Conservation (phyloP, 306 rosid species). For the Alnus rubra region DNA sequence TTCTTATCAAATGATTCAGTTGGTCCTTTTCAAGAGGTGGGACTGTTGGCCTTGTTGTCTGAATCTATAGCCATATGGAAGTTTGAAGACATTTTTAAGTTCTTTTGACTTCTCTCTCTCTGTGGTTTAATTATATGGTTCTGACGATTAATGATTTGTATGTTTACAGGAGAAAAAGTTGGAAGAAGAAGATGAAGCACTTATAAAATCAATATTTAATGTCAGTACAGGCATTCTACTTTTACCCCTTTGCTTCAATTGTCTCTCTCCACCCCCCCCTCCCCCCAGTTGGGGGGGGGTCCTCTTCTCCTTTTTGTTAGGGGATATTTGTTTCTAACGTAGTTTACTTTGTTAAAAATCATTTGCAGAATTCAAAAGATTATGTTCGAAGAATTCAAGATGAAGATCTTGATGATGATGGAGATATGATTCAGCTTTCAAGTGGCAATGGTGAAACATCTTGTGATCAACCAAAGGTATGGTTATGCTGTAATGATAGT, state of each 20-base stretch:
- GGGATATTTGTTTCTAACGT: slow-evolving; percentile 9
- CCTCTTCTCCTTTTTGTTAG: background rate
- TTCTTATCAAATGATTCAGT: background rate
- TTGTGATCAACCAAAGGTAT: slow-evolving; percentile 45
- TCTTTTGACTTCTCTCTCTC: background rate
- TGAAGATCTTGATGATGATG: slow-evolving; percentile 67
- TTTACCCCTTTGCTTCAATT: background rate
- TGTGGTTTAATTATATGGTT: slow-evolving; percentile 7
- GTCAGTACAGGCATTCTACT: slow-evolving; percentile 41
- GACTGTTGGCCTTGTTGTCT: background rate
- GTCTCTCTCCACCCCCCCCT: slow-evolving; percentile 12
- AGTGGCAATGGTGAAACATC: slow-evolving; percentile 44
- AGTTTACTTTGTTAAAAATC: slow-evolving; percentile 13
- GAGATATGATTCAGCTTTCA: slow-evolving; percentile 26
- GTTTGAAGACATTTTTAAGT: background rate
- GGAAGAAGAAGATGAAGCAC: slow-evolving; percentile 89
- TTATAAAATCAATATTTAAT: slow-evolving; percentile 62
- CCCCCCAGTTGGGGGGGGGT: too few relatives aligned
- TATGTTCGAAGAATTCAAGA: slow-evolving; percentile 58
- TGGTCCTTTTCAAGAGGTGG: background rate
- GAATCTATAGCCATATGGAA: background rate
- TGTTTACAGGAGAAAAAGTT: slow-evolving; percentile 63
- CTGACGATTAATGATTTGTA: slow-evolving; percentile 1
- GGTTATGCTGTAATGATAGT: slow-evolving; percentile 1
- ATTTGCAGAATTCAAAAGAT: slow-evolving; percentile 55